Evolutionary conservation across 352 stramenopile species (phyloP).

Genomic region (Pythium coloratum): DNA sequence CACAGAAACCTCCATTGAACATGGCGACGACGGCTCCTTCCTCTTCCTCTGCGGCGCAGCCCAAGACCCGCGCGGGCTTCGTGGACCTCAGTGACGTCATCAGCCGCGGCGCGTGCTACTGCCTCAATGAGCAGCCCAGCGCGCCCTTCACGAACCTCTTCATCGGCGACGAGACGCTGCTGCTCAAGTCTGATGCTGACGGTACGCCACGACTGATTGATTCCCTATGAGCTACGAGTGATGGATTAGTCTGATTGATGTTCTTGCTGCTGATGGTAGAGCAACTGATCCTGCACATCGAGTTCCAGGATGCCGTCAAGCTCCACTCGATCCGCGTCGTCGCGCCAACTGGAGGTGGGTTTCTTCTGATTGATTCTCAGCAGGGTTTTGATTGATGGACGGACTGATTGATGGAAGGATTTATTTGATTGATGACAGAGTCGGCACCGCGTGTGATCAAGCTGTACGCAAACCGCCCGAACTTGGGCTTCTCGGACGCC

Average conservation of each 20-base stretch:
- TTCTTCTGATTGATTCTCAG: not conserved
- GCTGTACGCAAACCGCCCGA: slow-evolving; percentile 71
- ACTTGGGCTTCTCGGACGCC: slow-evolving; percentile 74
- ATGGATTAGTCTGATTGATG: slow-evolving; percentile 6
- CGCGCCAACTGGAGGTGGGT: slow-evolving; percentile 43
- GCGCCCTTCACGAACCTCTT: slow-evolving; percentile 77
- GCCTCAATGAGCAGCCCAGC: slow-evolving; percentile 76
- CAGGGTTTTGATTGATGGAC: not conserved
- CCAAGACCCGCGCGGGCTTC: slow-evolving; percentile 45
- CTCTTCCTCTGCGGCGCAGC: slow-evolving; percentile 29
- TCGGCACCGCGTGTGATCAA: slow-evolving; percentile 63
- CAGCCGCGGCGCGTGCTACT: slow-evolving; percentile 68
- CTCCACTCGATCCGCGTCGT: slow-evolving; percentile 72
- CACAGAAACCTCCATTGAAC: not conserved
- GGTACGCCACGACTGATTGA: slow-evolving; percentile 27
- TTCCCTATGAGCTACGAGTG: not conserved
- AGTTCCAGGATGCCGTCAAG: slow-evolving; percentile 82
- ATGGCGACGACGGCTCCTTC: slow-evolving; percentile 21
- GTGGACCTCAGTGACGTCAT: slow-evolving; percentile 61
- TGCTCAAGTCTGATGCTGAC: slow-evolving; percentile 77
- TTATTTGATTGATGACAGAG: slow-evolving; percentile 25
- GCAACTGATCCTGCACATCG: slow-evolving; percentile 79
- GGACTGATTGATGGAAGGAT: slow-evolving; percentile 9
- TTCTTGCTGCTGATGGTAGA: slow-evolving; percentile 33
- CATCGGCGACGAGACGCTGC: slow-evolving; percentile 69